A percentile compares a stretch with the other conserved stretches of the same genome.
These are phyloP conservation scores for Penicillium flavigenum DNA, from an alignment of 495 filamentous ascomycete genomes.

Conservation along the genomic window DNA sequence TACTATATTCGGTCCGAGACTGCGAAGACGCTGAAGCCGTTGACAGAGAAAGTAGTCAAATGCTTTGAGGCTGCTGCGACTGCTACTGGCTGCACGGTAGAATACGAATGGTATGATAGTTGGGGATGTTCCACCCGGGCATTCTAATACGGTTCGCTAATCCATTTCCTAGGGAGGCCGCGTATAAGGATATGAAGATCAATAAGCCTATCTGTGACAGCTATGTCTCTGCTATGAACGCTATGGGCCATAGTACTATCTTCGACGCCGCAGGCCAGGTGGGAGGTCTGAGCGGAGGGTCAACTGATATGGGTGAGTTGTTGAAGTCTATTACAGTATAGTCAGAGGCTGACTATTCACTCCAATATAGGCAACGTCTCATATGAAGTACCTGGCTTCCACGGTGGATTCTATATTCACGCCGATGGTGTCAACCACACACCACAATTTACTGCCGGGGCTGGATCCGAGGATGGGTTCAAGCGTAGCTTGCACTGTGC, in stretches of 20 bases:
- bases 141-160: background rate
- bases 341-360: constrained; percentile 10
- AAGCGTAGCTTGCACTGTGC: constrained; percentile 48
- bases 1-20: constrained; percentile 56
- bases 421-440: constrained; percentile 54
- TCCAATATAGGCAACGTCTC: constrained; percentile 53
- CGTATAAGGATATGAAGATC: constrained; percentile 54
- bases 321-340: background rate
- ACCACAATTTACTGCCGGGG: constrained; percentile 52
- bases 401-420: constrained; percentile 54
- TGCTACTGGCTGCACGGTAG: constrained; percentile 55
- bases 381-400: constrained; percentile 57
- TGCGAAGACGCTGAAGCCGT: constrained; percentile 37
- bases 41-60: constrained; percentile 51
- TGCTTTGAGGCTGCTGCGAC: constrained; percentile 57
- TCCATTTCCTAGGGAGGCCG: constrained; percentile 34
- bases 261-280: constrained; percentile 41
- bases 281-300: constrained; percentile 28
- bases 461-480: constrained; percentile 50
- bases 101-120: constrained; percentile 38
- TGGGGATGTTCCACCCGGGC: background rate
- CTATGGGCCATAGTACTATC: constrained; percentile 42
- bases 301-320: constrained; percentile 40
- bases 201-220: constrained; percentile 49
- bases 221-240: constrained; percentile 51